Conservation (phyloP, 83 land plant species). For the Picea mariana region DNA sequence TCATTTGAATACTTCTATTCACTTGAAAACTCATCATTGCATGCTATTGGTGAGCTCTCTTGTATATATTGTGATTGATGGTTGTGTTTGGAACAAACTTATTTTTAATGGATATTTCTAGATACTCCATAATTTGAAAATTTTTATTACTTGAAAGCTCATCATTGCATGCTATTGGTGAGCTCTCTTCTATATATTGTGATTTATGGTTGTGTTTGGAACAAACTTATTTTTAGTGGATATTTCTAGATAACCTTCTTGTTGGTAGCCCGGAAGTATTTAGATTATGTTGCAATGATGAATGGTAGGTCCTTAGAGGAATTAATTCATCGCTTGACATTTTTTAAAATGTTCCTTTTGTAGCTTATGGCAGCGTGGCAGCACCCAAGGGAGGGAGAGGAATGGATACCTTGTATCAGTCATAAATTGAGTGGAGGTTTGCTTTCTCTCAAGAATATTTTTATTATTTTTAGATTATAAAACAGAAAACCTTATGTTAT, state of each 20-base stretch:
- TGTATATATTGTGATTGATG: neutral
- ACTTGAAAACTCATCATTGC: too few relatives aligned
- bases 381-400: constrained; percentile 6
- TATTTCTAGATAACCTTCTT: neutral
- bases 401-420: constrained; percentile 14
- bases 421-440: neutral
- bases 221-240: neutral
- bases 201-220: neutral
- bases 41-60: neutral
- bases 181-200: neutral
- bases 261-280: neutral
- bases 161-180: neutral
- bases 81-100: neutral
- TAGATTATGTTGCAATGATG: too few relatives aligned
- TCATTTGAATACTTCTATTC: too few relatives aligned
- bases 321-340: neutral
- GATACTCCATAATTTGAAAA: neutral
- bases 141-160: too few relatives aligned
- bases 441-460: neutral
- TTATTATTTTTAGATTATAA: neutral
- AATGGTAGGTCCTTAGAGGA: neutral
- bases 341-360: neutral
- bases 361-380: constrained; percentile 13
- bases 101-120: neutral
- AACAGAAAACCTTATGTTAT: neutral